Evolutionary conservation across 768 basidiomycete genomes (phyloP).

Genomic region (Gyrodon lividus): DNA sequence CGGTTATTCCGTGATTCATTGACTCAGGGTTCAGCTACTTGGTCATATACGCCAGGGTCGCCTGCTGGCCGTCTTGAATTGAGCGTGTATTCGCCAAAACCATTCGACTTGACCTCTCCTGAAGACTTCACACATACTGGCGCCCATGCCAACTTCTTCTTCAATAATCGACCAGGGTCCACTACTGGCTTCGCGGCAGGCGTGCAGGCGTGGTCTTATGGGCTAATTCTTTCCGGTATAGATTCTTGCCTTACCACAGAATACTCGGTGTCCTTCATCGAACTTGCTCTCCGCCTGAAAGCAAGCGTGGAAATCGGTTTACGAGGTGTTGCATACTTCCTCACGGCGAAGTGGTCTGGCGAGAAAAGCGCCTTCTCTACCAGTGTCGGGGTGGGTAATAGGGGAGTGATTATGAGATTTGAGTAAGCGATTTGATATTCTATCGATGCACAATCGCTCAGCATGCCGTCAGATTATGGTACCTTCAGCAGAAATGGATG

Average conservation of each 20-base stretch:
- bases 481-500: conserved; percentile 56
- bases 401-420: conserved; percentile 52
- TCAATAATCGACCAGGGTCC: conserved; percentile 42
- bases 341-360: conserved; percentile 51
- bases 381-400: conserved; percentile 41
- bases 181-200: conserved; percentile 49
- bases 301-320: conserved; percentile 49
- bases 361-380: conserved; percentile 44
- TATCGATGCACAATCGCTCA: conserved; percentile 15
- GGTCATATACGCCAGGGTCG: conserved; percentile 26
- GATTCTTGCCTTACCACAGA: conserved; percentile 51
- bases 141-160: conserved; percentile 21
- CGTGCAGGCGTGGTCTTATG: conserved; percentile 46
- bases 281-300: conserved; percentile 55
- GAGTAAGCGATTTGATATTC: conserved; percentile 40
- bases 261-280: conserved; percentile 49
- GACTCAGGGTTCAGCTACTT: conserved; percentile 43
- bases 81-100: conserved; percentile 42
- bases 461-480: conserved; percentile 42
- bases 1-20: conserved; percentile 51
- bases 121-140: conserved; percentile 24
- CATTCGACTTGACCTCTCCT: conserved; percentile 33
- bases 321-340: conserved; percentile 41
- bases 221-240: conserved; percentile 46
- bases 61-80: conserved; percentile 35